A percentile compares a stretch with the other conserved stretches of the same genome.
These are phyloP conservation scores for Globisporangium polare DNA, from an alignment of 352 stramenopile genomes.

Conservation along the genomic window DNA sequence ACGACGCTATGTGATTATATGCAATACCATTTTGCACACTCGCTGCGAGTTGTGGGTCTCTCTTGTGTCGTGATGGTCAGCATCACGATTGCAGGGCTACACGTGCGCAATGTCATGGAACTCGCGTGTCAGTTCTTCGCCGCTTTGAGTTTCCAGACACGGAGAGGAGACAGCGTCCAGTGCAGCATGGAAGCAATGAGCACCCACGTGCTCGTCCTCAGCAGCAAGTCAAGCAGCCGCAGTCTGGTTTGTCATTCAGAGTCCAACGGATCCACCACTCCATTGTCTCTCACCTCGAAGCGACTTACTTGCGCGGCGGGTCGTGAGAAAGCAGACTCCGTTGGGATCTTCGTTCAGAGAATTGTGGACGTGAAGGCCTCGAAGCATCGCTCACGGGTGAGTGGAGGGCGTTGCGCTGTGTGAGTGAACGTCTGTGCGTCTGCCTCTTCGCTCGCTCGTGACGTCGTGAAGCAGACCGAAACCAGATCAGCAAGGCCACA, in stretches of 20 bases:
- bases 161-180: too few relatives aligned
- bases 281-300: not conserved
- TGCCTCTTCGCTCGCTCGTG: not conserved
- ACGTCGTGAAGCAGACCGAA: not conserved
- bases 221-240: not conserved
- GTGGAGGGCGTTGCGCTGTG: not conserved
- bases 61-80: too few relatives aligned
- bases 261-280: not conserved
- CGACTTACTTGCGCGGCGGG: not conserved
- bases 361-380: not conserved
- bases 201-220: too few relatives aligned
- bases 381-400: not conserved
- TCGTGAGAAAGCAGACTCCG: not conserved
- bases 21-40: too few relatives aligned
- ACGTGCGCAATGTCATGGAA: too few relatives aligned
- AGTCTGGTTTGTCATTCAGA: not conserved
- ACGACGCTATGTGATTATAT: too few relatives aligned
- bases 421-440: slow-evolving; percentile 7
- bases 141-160: too few relatives aligned
- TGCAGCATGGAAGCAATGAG: too few relatives aligned
- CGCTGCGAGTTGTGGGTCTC: too few relatives aligned
- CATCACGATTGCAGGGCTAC: too few relatives aligned
- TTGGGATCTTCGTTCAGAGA: not conserved
- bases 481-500: not conserved
- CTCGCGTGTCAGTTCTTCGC: too few relatives aligned